Conservation (phyloP, 805 yeast genomes). For the Wickerhamiella lipophila region DNA sequence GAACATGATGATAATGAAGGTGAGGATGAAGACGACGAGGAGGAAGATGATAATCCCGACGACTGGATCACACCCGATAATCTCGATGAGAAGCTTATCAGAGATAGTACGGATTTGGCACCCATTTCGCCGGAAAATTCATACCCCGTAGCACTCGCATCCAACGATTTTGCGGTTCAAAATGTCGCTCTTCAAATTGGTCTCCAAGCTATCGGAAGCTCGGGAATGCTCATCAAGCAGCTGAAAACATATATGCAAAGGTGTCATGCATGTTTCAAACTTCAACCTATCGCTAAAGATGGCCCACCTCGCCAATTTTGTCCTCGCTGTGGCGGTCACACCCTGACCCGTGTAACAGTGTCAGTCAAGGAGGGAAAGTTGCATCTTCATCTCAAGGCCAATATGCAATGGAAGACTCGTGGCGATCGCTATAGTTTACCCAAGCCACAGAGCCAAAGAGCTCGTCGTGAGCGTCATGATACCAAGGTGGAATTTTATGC, state of each 20-base stretch:
- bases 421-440: conserved; percentile 76
- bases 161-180: conserved; percentile 97
- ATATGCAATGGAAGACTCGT: conserved; percentile 85
- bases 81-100: conserved; percentile 51
- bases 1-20: conserved; percentile 25
- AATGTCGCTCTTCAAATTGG: conserved; percentile 90
- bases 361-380: conserved; percentile 70
- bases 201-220: conserved; percentile 67
- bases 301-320: conserved; percentile 62
- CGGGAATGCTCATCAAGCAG: conserved; percentile 74
- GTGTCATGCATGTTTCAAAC: conserved; percentile 91
- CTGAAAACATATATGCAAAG: conserved; percentile 87
- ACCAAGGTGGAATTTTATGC: conserved; percentile 60
- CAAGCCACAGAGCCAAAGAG: conserved; percentile 73
- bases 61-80: conserved; percentile 93
- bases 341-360: conserved; percentile 81
- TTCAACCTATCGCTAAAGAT: conserved; percentile 69
- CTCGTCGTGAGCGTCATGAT: conserved; percentile 65
- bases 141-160: conserved; percentile 69
- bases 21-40: conserved; percentile 16
- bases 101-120: conserved; percentile 48
- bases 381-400: conserved; percentile 76
- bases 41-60: conserved; percentile 59
- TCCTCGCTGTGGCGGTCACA: conserved; percentile 88
- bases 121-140: conserved; percentile 24